Conservation (phyloP, 371 early-diverging fungal species). For the Phascolomyces articulosus region DNA sequence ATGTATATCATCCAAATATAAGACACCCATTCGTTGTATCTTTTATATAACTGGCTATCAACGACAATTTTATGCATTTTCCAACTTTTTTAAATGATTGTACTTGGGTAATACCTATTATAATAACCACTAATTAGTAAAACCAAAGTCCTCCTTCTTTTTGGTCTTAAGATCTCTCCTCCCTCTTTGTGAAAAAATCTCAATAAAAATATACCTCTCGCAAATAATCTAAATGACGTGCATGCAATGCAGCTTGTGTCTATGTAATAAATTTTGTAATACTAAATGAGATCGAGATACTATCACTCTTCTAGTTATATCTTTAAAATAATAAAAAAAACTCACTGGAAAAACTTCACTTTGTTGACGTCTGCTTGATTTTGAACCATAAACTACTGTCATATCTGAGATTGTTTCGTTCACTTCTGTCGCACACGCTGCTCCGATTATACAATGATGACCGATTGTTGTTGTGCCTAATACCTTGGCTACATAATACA, state of each 20-base stretch:
- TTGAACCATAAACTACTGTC: conserved; percentile 71
- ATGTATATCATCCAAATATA: too few species aligned
- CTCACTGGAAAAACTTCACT: conserved; percentile 34
- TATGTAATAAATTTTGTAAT: conserved; percentile 16
- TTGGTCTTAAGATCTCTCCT: not conserved
- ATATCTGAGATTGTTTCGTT: conserved; percentile 66
- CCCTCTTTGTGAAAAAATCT: not conserved
- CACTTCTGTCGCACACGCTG: conserved; percentile 65
- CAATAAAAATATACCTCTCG: conserved; percentile 37
- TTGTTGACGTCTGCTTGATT: conserved; percentile 61
- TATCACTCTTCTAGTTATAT: too few species aligned
- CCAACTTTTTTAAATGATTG: conserved; percentile 59
- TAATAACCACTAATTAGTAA: not conserved
- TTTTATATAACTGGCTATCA: too few species aligned
- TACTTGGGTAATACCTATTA: conserved; percentile 62
- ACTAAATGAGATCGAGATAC: not conserved
- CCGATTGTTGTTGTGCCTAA: conserved; percentile 64
- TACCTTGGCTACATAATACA: conserved; percentile 57
- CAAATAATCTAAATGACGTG: conserved; percentile 77
- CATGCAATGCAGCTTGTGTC: conserved; percentile 64
- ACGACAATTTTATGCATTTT: conserved; percentile 14
- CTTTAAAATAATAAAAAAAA: too few species aligned
- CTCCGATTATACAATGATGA: conserved; percentile 76
- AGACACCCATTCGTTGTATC: too few species aligned
- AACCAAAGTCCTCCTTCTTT: not conserved